Percentiles rank a stretch among this genome's conserved stretches.
Conservation (phyloP, 1,284 basidiomycete genomes). For the Ceratobasidium sp. region DNA sequence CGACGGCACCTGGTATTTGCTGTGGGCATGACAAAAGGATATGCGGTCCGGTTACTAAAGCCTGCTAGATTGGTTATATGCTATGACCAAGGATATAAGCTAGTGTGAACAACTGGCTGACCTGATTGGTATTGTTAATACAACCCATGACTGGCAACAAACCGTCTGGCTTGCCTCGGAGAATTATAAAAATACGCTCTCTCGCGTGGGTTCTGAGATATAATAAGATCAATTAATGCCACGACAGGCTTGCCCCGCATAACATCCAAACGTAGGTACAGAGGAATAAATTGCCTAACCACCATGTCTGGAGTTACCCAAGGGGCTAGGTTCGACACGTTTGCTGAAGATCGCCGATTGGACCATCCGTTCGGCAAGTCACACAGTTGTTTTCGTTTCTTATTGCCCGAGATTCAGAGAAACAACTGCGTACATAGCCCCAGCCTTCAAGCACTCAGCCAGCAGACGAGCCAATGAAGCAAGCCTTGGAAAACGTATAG, state of each 20-base stretch:
- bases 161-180: not conserved
- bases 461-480: no score
- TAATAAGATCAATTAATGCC: not conserved
- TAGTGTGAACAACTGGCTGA: not conserved
- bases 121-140: not conserved
- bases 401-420: no score
- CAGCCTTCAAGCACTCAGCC: no score
- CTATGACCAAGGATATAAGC: not conserved
- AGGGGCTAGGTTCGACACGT: no score
- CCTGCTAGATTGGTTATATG: not conserved
- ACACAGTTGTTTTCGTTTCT: no score
- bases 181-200: slow-evolving; percentile 13
- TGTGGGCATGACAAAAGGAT: not conserved
- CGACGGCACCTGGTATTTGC: not conserved
- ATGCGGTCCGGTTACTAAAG: not conserved
- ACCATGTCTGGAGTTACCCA: no score
- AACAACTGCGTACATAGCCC: no score
- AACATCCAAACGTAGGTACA: not conserved
- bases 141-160: not conserved
- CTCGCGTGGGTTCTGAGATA: not conserved
- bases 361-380: no score
- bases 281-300: not conserved
- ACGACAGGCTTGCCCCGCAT: not conserved
- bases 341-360: no score
- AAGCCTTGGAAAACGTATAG: no score